Base-by-base conservation (phyloP, 257 asterid genomes). In the Nicotiana obtusifolia region DNA sequence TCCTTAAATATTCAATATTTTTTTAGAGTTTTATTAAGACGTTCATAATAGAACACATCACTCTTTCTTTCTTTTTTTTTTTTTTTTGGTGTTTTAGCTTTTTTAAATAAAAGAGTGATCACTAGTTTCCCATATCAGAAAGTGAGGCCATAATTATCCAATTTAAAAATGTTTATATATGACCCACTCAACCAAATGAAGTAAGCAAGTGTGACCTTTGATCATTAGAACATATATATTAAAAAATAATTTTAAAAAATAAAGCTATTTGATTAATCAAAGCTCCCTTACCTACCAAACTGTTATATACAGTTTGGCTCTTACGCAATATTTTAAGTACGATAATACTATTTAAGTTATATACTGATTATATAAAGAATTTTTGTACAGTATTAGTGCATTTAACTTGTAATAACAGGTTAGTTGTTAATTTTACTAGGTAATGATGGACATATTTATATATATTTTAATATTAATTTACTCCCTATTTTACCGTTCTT, bases 161-260 rank as follows among this genome's bases (percentile, higher is more conserved):
- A 7, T 24, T 47, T 73, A 22, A 0, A 73, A 73, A 14, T 73
- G 4, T 1, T 73, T 73, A 73, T 73, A 47, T 35, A 6, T 73
- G 79, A 47, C 61, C 79, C 61, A 73, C 79, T 47, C 24, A 20
- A 71, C 35, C 22, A 71, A 71, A 49, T 41, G 59, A 71, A 71
- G 78, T 41, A 71, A 20, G 35, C 47, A 71, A 20, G 5, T 6
- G 1, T 20, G 37, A 73, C 79, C 24, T 73, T 73, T 47, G 47
- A 73, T 47, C 60, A 73, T 15, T 24, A 24, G 24, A 33, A 24
- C 26, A 24, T 73, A 73, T 2, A 35, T 37, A 37, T 47, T 3
- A 47, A 47, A 44, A 14, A 14, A 0, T 47, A 20, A 24, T 44
- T 22, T 13, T 10, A 47, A 24, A 47, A 41, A 20, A 5, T 5